Evolutionary conservation across 768 basidiomycete genomes (phyloP), one percentile per base, ranked within the genome.

Genomic region (Kwoniella heveanensis): DNA sequence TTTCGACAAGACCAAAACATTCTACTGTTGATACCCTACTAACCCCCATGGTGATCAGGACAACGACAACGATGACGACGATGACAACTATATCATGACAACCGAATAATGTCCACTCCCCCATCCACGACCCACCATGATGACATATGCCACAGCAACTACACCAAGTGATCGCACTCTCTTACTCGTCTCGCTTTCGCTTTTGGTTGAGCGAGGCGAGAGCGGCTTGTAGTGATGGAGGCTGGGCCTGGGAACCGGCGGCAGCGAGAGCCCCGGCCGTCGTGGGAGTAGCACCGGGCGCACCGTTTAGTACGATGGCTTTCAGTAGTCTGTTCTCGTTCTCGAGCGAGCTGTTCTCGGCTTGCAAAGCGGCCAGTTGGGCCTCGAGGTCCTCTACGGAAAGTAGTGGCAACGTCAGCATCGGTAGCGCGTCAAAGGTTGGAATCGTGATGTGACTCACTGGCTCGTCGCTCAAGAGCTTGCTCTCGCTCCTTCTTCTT

Each of bases 401-500:
- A 25, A 39, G 24, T 1, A 58, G 8, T 7, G 15, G 17, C 8
- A 19, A 44, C 4, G 39, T 8, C 39, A 44, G 3, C 15, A 27
- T 3, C n/a, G 58, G 64, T 53, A 68, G 53, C 36, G n/a, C n/a
- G n/a, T n/a, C n/a, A n/a, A n/a, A n/a, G n/a, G n/a, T n/a, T n/a
- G n/a, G n/a, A n/a, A n/a, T n/a, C n/a, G n/a, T n/a, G n/a, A n/a
- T n/a, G n/a, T n/a, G n/a, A 44, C 39, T 44, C 39, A 44, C 39
- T 77, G 6, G 71, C 71, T 66, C 72, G 62, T 44, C 59, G 50
- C 52, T 79, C 78, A 1, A 79, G 24, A 0, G 72, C 71, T 56
- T 78, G 76, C 52, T 79, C 78, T 46, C 78, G 59, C 67, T 79
- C 78, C 74, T 79, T 79, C 72, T 79, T 79, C 71, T 79, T 79